Base-by-base conservation (phyloP, 768 basidiomycete genomes). In the Auriscalpium microsporum region DNA sequence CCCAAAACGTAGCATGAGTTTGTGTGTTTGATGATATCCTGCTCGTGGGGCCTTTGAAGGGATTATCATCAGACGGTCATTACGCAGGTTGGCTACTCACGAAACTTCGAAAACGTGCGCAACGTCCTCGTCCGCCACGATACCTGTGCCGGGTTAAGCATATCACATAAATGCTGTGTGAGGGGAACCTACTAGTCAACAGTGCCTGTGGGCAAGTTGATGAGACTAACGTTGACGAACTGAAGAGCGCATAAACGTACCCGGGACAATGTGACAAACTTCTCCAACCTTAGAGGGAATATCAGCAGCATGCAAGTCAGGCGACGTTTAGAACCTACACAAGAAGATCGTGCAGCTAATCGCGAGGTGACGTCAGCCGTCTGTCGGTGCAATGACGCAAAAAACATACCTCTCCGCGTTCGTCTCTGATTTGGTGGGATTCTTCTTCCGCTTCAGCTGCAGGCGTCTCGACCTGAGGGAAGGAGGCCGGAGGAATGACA, bases 401-500 rank as follows among this genome's bases (percentile, higher is more conserved):
- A 4, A 28, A 2, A 28, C 28, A 4, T 7, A 82, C 81, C 72
- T 81, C 74, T 55, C 76, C 74, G 45, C 71, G 68, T 46, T 79
- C 75, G 35, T 80, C 72, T 7, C 72, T 66, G 4, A 74, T 73
- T 16, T 79, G 59, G 46, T 68, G 68, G 28, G 28, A 28, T 28
- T 28, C 28, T 1, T 73, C 28, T 28, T 28, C 28, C 5, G 28
- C 28, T 28, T 28, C 28, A n/a, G 4, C 28, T 7, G 28, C 28
- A 5, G 28, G 28, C 28, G 4, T 28, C 28, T 28, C 28, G 28
- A 28, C 28, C 5, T 28, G 28, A 28, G 78, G 77, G 60, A 83
- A 86, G n/a, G 68, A 72, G 2, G 75, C 78, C 0, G 83, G 82
- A 2, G 69, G 63, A 56, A 76, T 74, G n/a, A 79, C 69, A 50